Evolutionary conservation across 805 yeast species (phyloP).

Genomic region (Ogataea dorogensis): DNA sequence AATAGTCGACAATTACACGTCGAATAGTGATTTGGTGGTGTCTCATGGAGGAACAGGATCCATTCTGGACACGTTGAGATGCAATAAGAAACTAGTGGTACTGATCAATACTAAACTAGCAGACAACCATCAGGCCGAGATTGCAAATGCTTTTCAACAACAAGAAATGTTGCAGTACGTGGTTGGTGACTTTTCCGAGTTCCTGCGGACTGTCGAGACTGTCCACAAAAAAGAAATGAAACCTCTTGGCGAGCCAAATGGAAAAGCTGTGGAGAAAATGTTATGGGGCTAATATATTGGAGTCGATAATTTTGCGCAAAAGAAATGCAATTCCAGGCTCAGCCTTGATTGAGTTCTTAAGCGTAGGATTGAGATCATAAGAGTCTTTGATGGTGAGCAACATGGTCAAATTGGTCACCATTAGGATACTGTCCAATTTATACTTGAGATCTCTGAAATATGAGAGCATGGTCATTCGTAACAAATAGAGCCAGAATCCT

Average conservation of each 20-base stretch:
- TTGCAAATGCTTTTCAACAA: slow-evolving; percentile 55
- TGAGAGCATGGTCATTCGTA: slow-evolving; percentile 21
- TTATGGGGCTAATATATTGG: slow-evolving; percentile 14
- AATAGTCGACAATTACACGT: slow-evolving; percentile 41
- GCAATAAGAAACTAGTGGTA: slow-evolving; percentile 57
- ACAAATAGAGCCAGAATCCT: slow-evolving; percentile 23
- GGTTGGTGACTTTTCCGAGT: slow-evolving; percentile 17
- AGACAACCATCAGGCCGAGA: slow-evolving; percentile 84
- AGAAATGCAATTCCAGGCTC: slow-evolving; percentile 10
- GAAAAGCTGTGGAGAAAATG: slow-evolving; percentile 20
- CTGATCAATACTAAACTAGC: slow-evolving; percentile 70
- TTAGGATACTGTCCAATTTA: slow-evolving; percentile 16
- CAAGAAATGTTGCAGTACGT: slow-evolving; percentile 31
- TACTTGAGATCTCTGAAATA: slow-evolving; percentile 10
- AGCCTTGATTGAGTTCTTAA: slow-evolving; percentile 5
- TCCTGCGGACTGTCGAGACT: slow-evolving; percentile 16
- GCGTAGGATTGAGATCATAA: slow-evolving; percentile 1
- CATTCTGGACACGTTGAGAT: slow-evolving; percentile 70
- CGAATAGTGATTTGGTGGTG: slow-evolving; percentile 56
- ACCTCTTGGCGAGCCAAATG: slow-evolving; percentile 26
- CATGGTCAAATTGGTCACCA: slow-evolving; percentile 14
- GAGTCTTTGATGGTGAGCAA: slow-evolving; percentile 18
- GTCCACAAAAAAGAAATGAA: slow-evolving; percentile 15
- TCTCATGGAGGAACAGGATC: slow-evolving; percentile 95
- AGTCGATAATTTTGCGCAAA: slow-evolving; percentile 8